These are phyloP conservation scores for Lepraria neglecta DNA, from an alignment of 495 filamentous ascomycete genomes.

Conservation along the genomic window DNA sequence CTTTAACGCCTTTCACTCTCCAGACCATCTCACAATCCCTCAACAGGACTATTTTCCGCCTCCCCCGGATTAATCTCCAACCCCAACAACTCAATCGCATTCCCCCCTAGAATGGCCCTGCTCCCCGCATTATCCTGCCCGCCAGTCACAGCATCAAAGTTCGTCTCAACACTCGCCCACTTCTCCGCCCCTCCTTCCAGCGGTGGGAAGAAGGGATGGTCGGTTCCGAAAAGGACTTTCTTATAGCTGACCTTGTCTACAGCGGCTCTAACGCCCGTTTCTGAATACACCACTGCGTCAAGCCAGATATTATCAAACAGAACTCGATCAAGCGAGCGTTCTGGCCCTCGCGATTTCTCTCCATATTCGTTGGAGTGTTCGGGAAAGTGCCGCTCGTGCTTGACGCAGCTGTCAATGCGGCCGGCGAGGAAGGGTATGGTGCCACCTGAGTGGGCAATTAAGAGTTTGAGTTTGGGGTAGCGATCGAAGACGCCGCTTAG, in stretches of 20 bases:
- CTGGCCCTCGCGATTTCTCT: conserved; percentile 38
- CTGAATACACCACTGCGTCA: conserved; percentile 79
- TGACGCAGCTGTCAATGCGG: conserved; percentile 78
- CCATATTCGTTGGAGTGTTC: conserved; percentile 40
- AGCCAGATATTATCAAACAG: conserved; percentile 81
- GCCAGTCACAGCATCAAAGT: conserved; percentile 67
- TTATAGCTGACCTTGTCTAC: conserved; percentile 49
- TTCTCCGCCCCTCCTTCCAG: conserved; percentile 50
- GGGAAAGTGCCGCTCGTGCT: conserved; percentile 68
- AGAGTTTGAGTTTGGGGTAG: conserved; percentile 60
- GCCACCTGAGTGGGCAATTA: conserved; percentile 85
- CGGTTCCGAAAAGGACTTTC: conserved; percentile 39
- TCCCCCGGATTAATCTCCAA: not conserved
- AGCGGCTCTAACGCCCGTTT: conserved; percentile 69
- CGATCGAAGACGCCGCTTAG: conserved; percentile 78
- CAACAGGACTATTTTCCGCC: too few relatives aligned
- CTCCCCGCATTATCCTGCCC: conserved; percentile 44
- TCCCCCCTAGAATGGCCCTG: conserved; percentile 57
- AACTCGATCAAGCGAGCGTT: conserved; percentile 64
- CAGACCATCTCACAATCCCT: too few relatives aligned
- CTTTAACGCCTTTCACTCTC: too few relatives aligned
- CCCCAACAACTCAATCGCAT: conserved; percentile 57
- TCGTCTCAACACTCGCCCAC: conserved; percentile 80
- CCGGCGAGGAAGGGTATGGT: conserved; percentile 86
- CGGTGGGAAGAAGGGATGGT: conserved; percentile 94